Evolutionary conservation across 352 stramenopile genomes (phyloP).

Genomic region (Labyrinthula sp.): DNA sequence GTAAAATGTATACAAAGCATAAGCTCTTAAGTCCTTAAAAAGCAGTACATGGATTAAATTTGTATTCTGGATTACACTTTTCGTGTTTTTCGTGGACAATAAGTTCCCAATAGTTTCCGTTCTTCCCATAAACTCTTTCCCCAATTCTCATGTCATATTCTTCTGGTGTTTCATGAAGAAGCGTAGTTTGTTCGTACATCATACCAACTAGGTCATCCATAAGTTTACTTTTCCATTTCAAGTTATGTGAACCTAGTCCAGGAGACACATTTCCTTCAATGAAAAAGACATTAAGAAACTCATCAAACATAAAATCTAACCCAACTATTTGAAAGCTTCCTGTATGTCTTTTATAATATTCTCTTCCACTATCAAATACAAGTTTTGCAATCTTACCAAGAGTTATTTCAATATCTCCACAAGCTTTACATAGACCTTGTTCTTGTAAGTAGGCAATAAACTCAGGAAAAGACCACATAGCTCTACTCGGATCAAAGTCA

Average conservation of each 20-base stretch:
- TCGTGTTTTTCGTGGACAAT: slow-evolving; percentile 26
- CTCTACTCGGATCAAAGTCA: slow-evolving; percentile 11
- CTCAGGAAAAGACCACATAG: slow-evolving; percentile 26
- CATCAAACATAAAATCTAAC: slow-evolving; percentile 28
- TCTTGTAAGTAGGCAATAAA: slow-evolving; percentile 18
- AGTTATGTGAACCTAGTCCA: slow-evolving; percentile 20
- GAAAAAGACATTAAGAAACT: slow-evolving; percentile 23
- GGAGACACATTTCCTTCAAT: slow-evolving; percentile 26
- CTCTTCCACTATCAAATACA: slow-evolving; percentile 15
- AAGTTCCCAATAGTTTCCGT: slow-evolving; percentile 24
- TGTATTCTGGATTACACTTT: slow-evolving; percentile 14
- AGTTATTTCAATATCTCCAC: slow-evolving; percentile 24
- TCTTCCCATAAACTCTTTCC: slow-evolving; percentile 18
- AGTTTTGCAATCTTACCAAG: slow-evolving; percentile 21
- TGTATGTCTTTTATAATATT: slow-evolving; percentile 22
- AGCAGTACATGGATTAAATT: slow-evolving; percentile 22
- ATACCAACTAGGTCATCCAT: slow-evolving; percentile 21
- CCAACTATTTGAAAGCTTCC: slow-evolving; percentile 23
- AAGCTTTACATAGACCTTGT: slow-evolving; percentile 10
- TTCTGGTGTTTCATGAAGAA: slow-evolving; percentile 14
- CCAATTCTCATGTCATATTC: slow-evolving; percentile 23
- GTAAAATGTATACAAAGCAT: too few species aligned
- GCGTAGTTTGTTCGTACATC: slow-evolving; percentile 24
- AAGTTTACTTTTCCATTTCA: slow-evolving; percentile 22
- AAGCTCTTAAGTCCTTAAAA: too few species aligned